These are phyloP conservation scores for Onygenales sp. DNA, from an alignment of 2,329 filamentous ascomycete species.

Conservation along the genomic window DNA sequence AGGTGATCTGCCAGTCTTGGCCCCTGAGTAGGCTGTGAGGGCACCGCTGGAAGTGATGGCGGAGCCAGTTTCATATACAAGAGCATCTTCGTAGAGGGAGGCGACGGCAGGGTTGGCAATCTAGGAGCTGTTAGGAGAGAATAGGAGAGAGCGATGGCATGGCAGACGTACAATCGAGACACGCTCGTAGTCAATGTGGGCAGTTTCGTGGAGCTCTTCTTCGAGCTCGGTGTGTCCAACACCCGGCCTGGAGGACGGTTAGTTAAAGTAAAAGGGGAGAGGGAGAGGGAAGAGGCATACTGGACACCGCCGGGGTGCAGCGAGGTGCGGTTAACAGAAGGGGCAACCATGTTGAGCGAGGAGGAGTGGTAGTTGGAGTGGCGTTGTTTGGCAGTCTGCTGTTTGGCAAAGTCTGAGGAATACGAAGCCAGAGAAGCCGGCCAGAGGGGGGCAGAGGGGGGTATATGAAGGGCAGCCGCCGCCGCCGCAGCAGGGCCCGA, in stretches of 20 bases:
- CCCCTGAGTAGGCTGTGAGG: slow-evolving; percentile 92
- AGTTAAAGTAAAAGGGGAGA: slow-evolving; percentile 8
- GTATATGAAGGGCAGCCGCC: slow-evolving; percentile 34
- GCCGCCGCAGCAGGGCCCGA: neutral
- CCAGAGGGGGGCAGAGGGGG: slow-evolving; percentile 24
- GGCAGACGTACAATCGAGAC: slow-evolving; percentile 74
- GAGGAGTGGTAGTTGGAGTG: slow-evolving; percentile 50
- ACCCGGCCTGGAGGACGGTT: slow-evolving; percentile 51
- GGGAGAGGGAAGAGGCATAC: slow-evolving; percentile 45
- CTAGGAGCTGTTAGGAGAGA: slow-evolving; percentile 25
- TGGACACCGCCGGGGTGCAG: slow-evolving; percentile 85
- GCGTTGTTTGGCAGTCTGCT: slow-evolving; percentile 49
- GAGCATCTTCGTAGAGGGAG: slow-evolving; percentile 95
- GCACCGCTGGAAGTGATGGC: slow-evolving; percentile 95
- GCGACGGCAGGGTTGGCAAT: slow-evolving; percentile 89
- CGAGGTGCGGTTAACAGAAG: slow-evolving; percentile 77
- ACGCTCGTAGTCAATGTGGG: slow-evolving; percentile 98
- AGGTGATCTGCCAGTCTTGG: slow-evolving; percentile 94
- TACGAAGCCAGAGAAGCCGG: slow-evolving; percentile 34
- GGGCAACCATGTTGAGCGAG: slow-evolving; percentile 45
- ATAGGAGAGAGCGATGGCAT: neutral
- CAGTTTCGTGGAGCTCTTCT: slow-evolving; percentile 93
- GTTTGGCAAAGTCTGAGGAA: slow-evolving; percentile 48
- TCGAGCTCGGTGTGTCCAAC: slow-evolving; percentile 92
- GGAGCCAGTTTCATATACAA: slow-evolving; percentile 94